Percentiles rank a stretch among this genome's conserved stretches.
phyloP scores from a whole-genome alignment of 2,329 filamentous ascomycete genomes.

The Exophiala lecanii-corni region DNA sequence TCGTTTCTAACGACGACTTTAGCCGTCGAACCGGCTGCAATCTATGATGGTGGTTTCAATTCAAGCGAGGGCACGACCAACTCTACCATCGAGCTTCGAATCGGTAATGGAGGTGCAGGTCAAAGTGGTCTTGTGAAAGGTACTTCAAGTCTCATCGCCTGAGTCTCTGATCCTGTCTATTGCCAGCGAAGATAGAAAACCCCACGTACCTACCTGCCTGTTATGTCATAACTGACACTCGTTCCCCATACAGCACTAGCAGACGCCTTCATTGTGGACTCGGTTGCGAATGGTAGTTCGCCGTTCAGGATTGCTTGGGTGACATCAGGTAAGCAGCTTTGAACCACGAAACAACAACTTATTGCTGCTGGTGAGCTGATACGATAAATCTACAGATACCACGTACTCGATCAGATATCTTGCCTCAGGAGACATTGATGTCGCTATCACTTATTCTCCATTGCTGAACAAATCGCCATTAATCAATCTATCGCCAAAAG shows the following conservation, averaged over 20 bases:
- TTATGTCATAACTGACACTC: no score
- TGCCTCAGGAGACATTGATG: slow-evolving; percentile 36
- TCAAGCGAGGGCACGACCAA: background rate
- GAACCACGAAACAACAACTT: no score
- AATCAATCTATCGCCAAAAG: slow-evolving; percentile 35
- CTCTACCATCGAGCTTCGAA: slow-evolving; percentile 23
- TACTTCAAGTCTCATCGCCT: background rate
- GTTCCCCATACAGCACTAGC: slow-evolving; percentile 30
- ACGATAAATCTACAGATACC: slow-evolving; percentile 33
- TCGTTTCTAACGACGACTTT: background rate
- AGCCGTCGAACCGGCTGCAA: background rate
- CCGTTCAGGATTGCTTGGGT: slow-evolving; percentile 44
- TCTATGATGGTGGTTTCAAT: slow-evolving; percentile 8
- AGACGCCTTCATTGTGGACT: slow-evolving; percentile 35
- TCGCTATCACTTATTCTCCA: slow-evolving; percentile 44
- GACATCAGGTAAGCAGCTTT: slow-evolving; percentile 29
- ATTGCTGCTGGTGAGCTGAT: no score
- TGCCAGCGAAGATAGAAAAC: background rate
- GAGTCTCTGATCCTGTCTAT: background rate
- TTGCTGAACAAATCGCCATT: slow-evolving; percentile 44
- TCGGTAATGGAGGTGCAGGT: slow-evolving; percentile 33
- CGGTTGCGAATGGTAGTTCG: slow-evolving; percentile 20
- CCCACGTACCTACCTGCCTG: no score
- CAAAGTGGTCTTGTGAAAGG: slow-evolving; percentile 30
- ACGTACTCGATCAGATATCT: slow-evolving; percentile 45